Evolutionary conservation across 1,139 yeast genomes (phyloP).

Genomic region (Candida tropicalis): DNA sequence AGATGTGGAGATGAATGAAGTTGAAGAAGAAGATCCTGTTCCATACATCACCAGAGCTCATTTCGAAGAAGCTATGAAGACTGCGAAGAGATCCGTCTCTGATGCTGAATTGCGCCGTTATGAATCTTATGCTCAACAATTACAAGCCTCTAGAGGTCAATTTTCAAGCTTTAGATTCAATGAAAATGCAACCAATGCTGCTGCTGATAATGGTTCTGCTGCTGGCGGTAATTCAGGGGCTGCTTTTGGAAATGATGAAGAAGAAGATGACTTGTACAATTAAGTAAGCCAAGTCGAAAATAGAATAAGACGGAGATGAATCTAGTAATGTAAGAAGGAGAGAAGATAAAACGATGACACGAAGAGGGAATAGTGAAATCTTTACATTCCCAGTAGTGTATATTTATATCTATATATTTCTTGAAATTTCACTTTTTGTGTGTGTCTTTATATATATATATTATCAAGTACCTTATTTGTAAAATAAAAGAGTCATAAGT

Average conservation of each 20-base stretch:
- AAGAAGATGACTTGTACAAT: constrained; percentile 92
- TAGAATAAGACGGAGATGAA: neutral
- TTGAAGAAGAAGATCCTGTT: constrained; percentile 84
- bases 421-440: too few relatives aligned
- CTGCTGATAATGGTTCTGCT: constrained; percentile 18
- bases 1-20: constrained; percentile 66
- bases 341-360: neutral
- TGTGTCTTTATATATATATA: too few relatives aligned
- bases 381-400: too few relatives aligned
- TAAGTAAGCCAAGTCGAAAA: constrained; percentile 25
- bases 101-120: constrained; percentile 98
- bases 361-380: too few relatives aligned
- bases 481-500: too few relatives aligned
- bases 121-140: constrained; percentile 97
- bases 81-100: constrained; percentile 95
- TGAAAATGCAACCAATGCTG: constrained; percentile 32
- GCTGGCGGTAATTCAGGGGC: constrained; percentile 25
- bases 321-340: too few relatives aligned
- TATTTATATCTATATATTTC: too few relatives aligned
- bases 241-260: constrained; percentile 72
- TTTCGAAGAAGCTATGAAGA: constrained; percentile 99
- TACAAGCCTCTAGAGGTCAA: constrained; percentile 94
- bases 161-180: constrained; percentile 73
- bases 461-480: too few relatives aligned
- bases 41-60: constrained; percentile 92